A percentile compares a stretch with the other conserved stretches of the same genome.
Evolutionary conservation across 768 basidiomycete genomes (phyloP).

Genomic region (Clavaria fumosa): DNA sequence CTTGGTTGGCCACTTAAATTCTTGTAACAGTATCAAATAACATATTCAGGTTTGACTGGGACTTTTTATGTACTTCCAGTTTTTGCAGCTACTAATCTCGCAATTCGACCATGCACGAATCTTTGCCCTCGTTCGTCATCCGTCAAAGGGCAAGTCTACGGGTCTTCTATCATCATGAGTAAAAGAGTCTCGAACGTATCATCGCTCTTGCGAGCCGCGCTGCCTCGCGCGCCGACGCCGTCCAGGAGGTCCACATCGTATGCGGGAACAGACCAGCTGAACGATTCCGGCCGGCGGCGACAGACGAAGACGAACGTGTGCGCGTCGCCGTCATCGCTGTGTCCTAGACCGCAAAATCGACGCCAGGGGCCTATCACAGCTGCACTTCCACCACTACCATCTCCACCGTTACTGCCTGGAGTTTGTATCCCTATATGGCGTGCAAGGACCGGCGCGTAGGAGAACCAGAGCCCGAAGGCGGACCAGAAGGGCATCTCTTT

Average conservation of each 20-base stretch:
- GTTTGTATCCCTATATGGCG: constrained; percentile 10
- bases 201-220: constrained; percentile 32
- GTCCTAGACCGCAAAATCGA: constrained; percentile 30
- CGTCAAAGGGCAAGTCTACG: too few species aligned
- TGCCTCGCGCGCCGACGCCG: constrained; percentile 39
- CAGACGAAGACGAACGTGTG: constrained; percentile 48
- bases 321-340: constrained; percentile 26
- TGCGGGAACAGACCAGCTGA: constrained; percentile 36
- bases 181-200: constrained; percentile 61
- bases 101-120: too few species aligned
- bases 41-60: too few species aligned
- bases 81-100: too few species aligned
- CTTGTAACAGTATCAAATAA: too few species aligned
- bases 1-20: too few species aligned
- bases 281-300: constrained; percentile 38
- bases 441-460: constrained; percentile 38
- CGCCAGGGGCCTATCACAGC: too few species aligned
- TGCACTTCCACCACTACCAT: too few species aligned
- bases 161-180: constrained; percentile 27
- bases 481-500: constrained; percentile 70
- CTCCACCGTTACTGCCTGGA: too few species aligned
- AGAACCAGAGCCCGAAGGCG: constrained; percentile 69
- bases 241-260: constrained; percentile 39
- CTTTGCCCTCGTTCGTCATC: too few species aligned
- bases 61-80: too few species aligned